Base-by-base conservation (phyloP, 2,329 filamentous ascomycete species). In the Nigrograna mackinnonii region DNA sequence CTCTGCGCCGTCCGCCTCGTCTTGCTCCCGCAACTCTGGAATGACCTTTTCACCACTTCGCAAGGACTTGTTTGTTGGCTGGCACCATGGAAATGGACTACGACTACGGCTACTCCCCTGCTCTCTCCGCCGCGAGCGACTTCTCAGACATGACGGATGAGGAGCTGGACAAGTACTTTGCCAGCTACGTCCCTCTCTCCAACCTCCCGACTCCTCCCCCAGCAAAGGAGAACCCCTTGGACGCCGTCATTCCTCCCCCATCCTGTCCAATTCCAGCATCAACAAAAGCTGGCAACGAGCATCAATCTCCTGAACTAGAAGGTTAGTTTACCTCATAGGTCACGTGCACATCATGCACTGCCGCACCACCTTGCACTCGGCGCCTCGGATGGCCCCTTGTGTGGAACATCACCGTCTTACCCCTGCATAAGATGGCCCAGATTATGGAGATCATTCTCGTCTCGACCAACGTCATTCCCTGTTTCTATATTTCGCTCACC, bases 151-250 rank as follows among this genome's bases (percentile, higher is more conserved):
- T 67, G 52, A 65, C 64, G 34, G 62, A 67, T 42, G 67, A 68
- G 40, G 65, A 69, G 44, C 42, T 69, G 49, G 68, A 70, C 35
- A 50, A 49, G 42, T 70, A 69, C 52, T 67, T 71, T 48, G 67
- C 63, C 30, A 63, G 49, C 40, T 71, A 64, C 34, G 62, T 66
- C 19, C 67, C 67, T 35, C 54, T 70, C 30, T 70, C 67, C 22
- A 68, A 64, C 50, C 54, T 70, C 17, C 68, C 68, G 5, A 71
- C 68, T 13, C 68, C 68, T 42, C 68, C 68, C n/a, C 64, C 63
- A 16, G 55, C 54, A 39, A 66, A 60, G 51, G 53, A 61, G 46
- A 49, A 47, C 31, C 31, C 38, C 47, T n/a, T n/a, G n/a, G n/a
- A n/a, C n/a, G 28, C 39, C 30, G 31, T 31, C 38, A 28, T 32